These are phyloP conservation scores for Spatholobus suberectus DNA, from an alignment of 306 rosid genomes.

Conservation along the genomic window DNA sequence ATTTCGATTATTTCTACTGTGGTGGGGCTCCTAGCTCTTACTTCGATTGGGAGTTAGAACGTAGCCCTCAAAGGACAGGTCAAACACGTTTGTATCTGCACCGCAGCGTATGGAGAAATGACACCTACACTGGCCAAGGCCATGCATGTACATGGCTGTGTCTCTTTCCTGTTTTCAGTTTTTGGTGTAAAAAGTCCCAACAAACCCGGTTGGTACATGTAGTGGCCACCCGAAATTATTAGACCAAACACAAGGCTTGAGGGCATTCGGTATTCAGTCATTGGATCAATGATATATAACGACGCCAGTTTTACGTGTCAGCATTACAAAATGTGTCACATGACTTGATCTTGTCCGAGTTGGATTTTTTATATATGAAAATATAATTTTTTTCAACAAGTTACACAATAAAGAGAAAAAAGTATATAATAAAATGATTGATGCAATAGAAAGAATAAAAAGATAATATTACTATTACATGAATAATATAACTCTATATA, in stretches of 20 bases:
- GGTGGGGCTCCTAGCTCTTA: neutral
- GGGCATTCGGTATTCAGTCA: constrained; percentile 18
- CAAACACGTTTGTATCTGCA: constrained; percentile 2
- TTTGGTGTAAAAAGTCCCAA: constrained; percentile 27
- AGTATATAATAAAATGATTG: neutral
- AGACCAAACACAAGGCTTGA: constrained; percentile 18
- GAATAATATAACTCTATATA: neutral
- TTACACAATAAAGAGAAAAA: neutral
- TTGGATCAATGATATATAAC: constrained; percentile 23
- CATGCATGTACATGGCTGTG: constrained; percentile 1
- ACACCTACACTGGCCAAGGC: constrained; percentile 7
- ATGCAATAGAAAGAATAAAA: neutral
- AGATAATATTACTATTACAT: no score
- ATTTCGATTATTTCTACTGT: neutral
- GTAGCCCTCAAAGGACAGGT: constrained; percentile 38
- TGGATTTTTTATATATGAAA: neutral
- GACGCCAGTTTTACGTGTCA: constrained; percentile 36
- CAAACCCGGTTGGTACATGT: constrained; percentile 26
- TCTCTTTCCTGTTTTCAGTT: constrained; percentile 39
- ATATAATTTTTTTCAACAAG: neutral
- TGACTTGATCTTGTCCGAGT: neutral
- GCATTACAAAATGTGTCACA: constrained; percentile 27
- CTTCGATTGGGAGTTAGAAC: constrained; percentile 32
- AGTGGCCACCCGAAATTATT: constrained; percentile 2
- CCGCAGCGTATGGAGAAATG: constrained; percentile 17